Evolutionary conservation across 805 yeast species (phyloP).

Genomic region (Candida succiphila): DNA sequence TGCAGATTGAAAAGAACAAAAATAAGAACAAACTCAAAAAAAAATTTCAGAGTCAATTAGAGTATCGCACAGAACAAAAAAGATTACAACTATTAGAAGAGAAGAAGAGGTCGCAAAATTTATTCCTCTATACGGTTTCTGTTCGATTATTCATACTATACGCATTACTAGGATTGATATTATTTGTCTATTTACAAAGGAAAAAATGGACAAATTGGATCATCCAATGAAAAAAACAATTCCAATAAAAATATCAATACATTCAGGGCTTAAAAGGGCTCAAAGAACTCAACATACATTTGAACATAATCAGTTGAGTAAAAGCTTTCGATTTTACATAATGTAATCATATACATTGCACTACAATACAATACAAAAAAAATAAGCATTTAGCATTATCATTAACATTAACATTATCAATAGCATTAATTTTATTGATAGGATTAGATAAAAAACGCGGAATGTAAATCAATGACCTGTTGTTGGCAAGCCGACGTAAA

Average conservation of each 20-base stretch:
- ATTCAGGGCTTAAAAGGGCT: no score
- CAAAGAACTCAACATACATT: no score
- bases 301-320: no score
- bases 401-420: conserved; percentile 5
- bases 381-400: conserved; percentile 1
- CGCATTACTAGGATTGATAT: conserved; percentile 13
- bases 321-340: no score
- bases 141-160: neutral
- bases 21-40: neutral
- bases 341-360: neutral
- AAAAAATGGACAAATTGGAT: conserved; percentile 19
- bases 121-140: neutral
- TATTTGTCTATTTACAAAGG: conserved; percentile 20
- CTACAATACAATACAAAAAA: neutral
- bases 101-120: neutral
- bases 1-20: neutral
- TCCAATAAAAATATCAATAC: no score
- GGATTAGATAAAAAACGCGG: no score
- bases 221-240: conserved; percentile 1
- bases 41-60: neutral
- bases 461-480: conserved; percentile 43
- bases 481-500: conserved; percentile 89
- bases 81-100: neutral
- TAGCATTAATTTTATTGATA: conserved; percentile 9
- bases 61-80: neutral